Evolutionary conservation across 139 green algal genomes (phyloP).

Genomic region (Tetradesmus lagerheimii): DNA sequence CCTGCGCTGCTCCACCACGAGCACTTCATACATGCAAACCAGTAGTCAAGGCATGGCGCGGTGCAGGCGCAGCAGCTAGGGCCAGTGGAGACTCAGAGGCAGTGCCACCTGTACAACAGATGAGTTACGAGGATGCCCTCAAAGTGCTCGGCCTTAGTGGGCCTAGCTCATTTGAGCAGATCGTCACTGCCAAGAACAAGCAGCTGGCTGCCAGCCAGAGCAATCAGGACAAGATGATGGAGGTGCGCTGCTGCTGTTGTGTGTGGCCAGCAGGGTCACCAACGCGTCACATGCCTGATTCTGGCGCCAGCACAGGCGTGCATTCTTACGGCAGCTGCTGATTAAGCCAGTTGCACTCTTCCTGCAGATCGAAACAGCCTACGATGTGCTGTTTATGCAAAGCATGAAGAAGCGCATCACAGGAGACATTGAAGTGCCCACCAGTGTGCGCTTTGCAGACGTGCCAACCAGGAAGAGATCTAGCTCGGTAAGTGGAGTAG

Average conservation of each 20-base stretch:
- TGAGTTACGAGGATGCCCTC: background rate
- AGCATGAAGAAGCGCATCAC: conserved; percentile 77
- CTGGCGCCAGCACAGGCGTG: background rate
- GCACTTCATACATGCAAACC: background rate
- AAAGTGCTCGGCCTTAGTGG: conserved; percentile 59
- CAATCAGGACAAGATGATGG: conserved; percentile 46
- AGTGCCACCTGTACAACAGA: conserved; percentile 1
- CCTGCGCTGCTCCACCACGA: background rate
- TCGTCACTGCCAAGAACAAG: conserved; percentile 73
- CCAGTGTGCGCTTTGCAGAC: conserved; percentile 65
- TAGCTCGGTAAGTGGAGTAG: background rate
- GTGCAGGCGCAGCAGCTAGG: background rate
- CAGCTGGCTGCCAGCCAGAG: conserved; percentile 48
- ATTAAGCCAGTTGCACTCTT: too few relatives aligned
- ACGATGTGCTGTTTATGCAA: conserved; percentile 86
- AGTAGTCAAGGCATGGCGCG: background rate
- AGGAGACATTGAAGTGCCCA: conserved; percentile 64
- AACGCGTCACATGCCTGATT: background rate
- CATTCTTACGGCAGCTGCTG: background rate
- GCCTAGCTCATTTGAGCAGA: conserved; percentile 59
- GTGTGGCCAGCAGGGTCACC: background rate
- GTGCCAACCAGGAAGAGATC: conserved; percentile 43
- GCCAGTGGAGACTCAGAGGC: conserved; percentile 16
- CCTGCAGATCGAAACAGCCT: conserved; percentile 76
- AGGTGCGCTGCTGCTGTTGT: conserved; percentile 26